Base-by-base conservation (phyloP, 2,329 filamentous ascomycete species). In the Sphaerostilbella broomeana region DNA sequence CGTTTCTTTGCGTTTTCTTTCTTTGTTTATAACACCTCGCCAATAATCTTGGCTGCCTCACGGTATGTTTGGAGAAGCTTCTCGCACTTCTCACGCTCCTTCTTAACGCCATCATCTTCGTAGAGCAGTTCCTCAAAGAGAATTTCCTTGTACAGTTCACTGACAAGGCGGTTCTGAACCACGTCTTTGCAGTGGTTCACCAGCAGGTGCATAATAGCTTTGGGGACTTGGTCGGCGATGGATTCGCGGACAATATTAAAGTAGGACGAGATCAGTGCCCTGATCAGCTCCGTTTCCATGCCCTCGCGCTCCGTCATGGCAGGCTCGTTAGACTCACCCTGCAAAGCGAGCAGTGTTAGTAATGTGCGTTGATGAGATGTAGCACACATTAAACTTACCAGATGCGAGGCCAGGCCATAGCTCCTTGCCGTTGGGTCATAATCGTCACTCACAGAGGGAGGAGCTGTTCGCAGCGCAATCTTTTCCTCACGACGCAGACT, bases 141-240 rank as follows among this genome's bases (percentile, higher is more conserved):
- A 22, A 79, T 67, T 62, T 97, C 92, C 64, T 86, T 90, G 72
- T 98, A 98, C 35, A 98, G 72, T 61, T 95, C 86, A 59, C 86
- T 95, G 42, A 98, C 92, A 6, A 98, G 79, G 31, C 92, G 78
- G 64, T 98, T 98, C 64, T 98, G 92, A 21, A 98, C 89, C 10
- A 90, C 90, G 51, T 98, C 92, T 63, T 97, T 95, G 67, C 86
- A 94, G 69, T 95, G 86, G 65, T 98, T 98, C 58, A 98, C 92
- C 22, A 98, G 77, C 32, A 98, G 77, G 61, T 98, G 92, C 92
- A 98, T 98, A 52, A 98, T 84, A 5, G 92, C 92, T 68, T 98
- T 98, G 50, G 92, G 92, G 9, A 98, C 92, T 66, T 97, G 90
- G 60, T 98, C 92, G 30, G 90, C 90, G 54, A 95, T 95, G n/a